Evolutionary conservation across 2,329 filamentous ascomycete species (phyloP), one percentile per base, ranked within the genome.

Genomic region (Fusarium virguliforme): DNA sequence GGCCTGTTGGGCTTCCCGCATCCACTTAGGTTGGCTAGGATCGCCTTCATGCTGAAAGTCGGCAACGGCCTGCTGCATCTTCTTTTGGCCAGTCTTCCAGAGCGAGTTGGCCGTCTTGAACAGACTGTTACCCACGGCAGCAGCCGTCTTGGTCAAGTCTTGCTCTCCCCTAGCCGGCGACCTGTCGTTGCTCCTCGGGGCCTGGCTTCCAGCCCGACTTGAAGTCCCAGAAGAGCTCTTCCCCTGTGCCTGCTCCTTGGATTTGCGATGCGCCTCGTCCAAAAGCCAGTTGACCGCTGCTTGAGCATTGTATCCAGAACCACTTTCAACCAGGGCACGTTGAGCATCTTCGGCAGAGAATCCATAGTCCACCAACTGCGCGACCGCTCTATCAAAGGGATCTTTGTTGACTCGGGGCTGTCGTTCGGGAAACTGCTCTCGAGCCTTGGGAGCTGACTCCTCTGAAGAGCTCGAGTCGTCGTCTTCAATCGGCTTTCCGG

Each of bases 11-110:
- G 90, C 87, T 63, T 95, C 92, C 74, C 92, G 90, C 95, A 99
- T 97, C 96, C 96, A 99, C 78, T 94, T 96, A 1, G 96, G 96
- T 78, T 97, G 93, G 76, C 80, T 93, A 3, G 92, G 86, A 76
- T 97, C 94, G 15, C 80, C 91, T 43, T 87, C 87, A 70, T 89
- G 86, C 72, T 92, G 89, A 65, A 98, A 92, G 15, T 99, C 96
- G 8, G 94, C 91, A 35, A 98, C 93, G 5, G 94, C 95, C 80
- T 96, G 94, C 76, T 97, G 94, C 64, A 98, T 89, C 79, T 94
- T 95, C 81, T 97, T 99, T 77, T 95, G 94, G 0, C 95, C 91
- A 4, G 92, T 93, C 79, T 97, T 99, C 96, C 96, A 99, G 1
- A 98, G 83, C 1, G 94, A 95, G 73, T 97, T 97, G 2, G 96